Evolutionary conservation across 805 yeast genomes (phyloP).

Genomic region (Teunomyces barrocoloradensis): DNA sequence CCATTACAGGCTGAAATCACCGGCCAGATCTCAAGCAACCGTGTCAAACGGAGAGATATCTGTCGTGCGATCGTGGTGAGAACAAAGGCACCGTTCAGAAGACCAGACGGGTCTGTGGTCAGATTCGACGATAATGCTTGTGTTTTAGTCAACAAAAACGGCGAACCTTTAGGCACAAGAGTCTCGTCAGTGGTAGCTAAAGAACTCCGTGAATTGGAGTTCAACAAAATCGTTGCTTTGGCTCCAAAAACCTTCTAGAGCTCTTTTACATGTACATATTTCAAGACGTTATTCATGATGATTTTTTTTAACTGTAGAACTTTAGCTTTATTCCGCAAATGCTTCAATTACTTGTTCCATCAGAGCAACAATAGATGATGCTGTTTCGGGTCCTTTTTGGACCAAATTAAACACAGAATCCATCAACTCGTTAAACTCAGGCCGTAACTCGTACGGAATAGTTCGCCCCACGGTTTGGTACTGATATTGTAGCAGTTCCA

Average conservation of each 20-base stretch:
- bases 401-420: constrained; percentile 12
- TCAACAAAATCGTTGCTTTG: constrained; percentile 80
- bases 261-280: not conserved
- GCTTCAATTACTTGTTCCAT: constrained; percentile 16
- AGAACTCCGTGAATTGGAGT: constrained; percentile 80
- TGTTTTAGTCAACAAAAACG: constrained; percentile 86
- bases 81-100: constrained; percentile 71
- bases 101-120: constrained; percentile 85
- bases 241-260: constrained; percentile 65
- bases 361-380: constrained; percentile 13
- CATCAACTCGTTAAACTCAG: constrained; percentile 15
- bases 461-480: not conserved
- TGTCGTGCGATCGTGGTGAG: constrained; percentile 94
- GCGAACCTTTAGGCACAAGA: constrained; percentile 94
- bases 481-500: not conserved
- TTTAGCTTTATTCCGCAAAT: constrained; percentile 3
- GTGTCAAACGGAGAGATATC: constrained; percentile 93
- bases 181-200: constrained; percentile 87
- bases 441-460: constrained; percentile 6
- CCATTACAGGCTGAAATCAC: constrained; percentile 69
- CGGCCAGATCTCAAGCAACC: constrained; percentile 69
- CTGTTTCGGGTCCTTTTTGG: constrained; percentile 9
- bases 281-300: not conserved
- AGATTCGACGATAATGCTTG: constrained; percentile 96
- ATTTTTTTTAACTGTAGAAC: not conserved